Percentiles rank a stretch among this genome's conserved stretches.
Conservation (phyloP, 371 early-diverging fungal genomes). For the Syncephalastrum contaminatum region DNA sequence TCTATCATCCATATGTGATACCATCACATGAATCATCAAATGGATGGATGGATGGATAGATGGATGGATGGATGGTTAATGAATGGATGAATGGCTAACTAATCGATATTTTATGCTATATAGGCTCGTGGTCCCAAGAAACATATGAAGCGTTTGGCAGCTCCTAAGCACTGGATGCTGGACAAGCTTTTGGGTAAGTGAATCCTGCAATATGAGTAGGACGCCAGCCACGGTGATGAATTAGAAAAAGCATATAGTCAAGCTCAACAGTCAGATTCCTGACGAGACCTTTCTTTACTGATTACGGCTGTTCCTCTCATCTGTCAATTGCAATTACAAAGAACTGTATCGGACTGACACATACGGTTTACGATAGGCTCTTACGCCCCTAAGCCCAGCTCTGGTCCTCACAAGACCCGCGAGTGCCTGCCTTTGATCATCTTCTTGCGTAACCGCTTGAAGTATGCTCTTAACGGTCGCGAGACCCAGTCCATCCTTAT, state of each 20-base stretch:
- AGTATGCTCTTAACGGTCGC: conserved; percentile 98
- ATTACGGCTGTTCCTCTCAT: conserved; percentile 76
- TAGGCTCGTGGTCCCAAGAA: conserved; percentile 99
- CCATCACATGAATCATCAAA: not conserved
- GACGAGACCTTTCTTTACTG: conserved; percentile 41
- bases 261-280: conserved; percentile 47
- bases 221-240: conserved; percentile 26
- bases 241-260: conserved; percentile 38
- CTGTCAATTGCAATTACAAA: conserved; percentile 78
- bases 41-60: conserved; percentile 11
- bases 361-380: conserved; percentile 23
- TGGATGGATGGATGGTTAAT: conserved; percentile 14
- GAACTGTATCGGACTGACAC: not conserved
- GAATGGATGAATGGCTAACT: conserved; percentile 5
- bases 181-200: conserved; percentile 86
- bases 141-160: conserved; percentile 99
- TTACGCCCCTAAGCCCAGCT: conserved; percentile 96
- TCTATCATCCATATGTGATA: not conserved
- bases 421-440: conserved; percentile 99
- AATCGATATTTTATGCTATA: conserved; percentile 6
- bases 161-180: conserved; percentile 99
- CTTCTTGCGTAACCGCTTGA: conserved; percentile 98
- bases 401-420: conserved; percentile 99
- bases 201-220: not conserved
- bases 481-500: conserved; percentile 97